phyloP scores from a whole-genome alignment of 2,329 filamentous ascomycete species.

The Colletotrichum plurivorum region DNA sequence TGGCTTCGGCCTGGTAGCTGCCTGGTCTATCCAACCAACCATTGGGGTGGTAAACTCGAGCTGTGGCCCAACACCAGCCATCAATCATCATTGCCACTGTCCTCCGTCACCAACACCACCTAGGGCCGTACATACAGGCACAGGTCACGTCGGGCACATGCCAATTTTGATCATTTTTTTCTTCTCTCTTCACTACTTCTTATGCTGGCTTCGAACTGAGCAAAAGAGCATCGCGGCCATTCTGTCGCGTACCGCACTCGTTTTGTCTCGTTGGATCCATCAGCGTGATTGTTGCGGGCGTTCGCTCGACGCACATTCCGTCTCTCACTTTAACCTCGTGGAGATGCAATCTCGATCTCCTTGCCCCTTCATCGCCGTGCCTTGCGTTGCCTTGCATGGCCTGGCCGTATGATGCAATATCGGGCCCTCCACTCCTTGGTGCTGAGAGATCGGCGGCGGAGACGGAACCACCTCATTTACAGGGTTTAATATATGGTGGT shows the following conservation, averaged over 20 bases:
- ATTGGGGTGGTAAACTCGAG: conserved; percentile 22
- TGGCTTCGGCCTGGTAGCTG: conserved; percentile 29
- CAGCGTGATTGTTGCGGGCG: conserved; percentile 54
- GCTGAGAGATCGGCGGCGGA: conserved; percentile 75
- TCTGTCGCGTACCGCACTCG: conserved; percentile 32
- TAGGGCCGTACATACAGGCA: neutral
- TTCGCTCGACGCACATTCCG: conserved; percentile 75
- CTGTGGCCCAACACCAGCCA: neutral
- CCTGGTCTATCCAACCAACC: conserved; percentile 20
- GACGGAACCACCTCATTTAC: conserved; percentile 69
- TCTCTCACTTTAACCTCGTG: conserved; percentile 82
- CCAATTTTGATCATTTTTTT: conserved; percentile 28
- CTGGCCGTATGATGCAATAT: conserved; percentile 43
- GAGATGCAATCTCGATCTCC: conserved; percentile 59
- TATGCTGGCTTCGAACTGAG: conserved; percentile 33
- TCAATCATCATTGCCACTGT: conserved; percentile 14
- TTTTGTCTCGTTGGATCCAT: conserved; percentile 43
- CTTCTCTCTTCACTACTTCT: conserved; percentile 19
- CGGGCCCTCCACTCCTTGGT: conserved; percentile 76
- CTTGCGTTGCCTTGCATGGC: conserved; percentile 24
- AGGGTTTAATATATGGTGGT: conserved; percentile 57
- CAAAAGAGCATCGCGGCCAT: conserved; percentile 35
- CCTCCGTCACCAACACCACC: neutral
- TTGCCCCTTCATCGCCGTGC: conserved; percentile 29
- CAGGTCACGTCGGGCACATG: conserved; percentile 32